Conservation (phyloP, 2,329 filamentous ascomycete species). For the Calonectria pseudoreteaudii region DNA sequence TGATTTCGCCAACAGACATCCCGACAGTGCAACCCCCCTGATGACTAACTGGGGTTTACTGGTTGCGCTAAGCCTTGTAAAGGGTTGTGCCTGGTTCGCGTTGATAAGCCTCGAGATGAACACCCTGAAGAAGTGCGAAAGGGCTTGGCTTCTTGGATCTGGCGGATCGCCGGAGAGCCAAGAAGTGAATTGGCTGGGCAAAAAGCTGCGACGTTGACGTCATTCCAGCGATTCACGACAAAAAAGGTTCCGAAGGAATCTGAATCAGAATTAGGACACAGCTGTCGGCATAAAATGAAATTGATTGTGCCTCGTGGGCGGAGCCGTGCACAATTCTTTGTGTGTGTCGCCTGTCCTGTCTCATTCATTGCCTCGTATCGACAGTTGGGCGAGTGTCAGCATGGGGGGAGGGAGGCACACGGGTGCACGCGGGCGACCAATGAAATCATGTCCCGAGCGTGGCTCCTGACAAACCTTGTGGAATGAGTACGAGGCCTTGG, state of each 20-base stretch:
- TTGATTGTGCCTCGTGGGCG: neutral
- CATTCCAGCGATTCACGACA: neutral
- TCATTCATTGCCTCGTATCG: neutral
- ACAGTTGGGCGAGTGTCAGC: neutral
- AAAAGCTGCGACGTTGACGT: neutral
- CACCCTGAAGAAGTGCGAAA: no score
- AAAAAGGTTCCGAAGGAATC: neutral
- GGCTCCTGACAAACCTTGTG: neutral
- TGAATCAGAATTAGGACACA: neutral
- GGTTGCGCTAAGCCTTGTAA: neutral
- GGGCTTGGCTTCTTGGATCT: neutral
- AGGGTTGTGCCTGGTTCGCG: neutral
- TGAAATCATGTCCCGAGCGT: neutral
- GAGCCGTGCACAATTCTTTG: neutral
- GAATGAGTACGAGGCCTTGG: slow-evolving; percentile 5
- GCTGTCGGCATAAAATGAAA: neutral
- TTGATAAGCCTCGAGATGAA: neutral
- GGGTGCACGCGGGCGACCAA: neutral
- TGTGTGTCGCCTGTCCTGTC: neutral
- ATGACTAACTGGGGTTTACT: neutral
- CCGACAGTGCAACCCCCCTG: neutral
- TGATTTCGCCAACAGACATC: neutral
- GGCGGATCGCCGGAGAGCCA: neutral
- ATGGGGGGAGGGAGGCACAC: neutral
- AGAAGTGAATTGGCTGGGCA: neutral